These are phyloP conservation scores for Tylopilus sp. DNA, from an alignment of 768 basidiomycete genomes.

Conservation along the genomic window DNA sequence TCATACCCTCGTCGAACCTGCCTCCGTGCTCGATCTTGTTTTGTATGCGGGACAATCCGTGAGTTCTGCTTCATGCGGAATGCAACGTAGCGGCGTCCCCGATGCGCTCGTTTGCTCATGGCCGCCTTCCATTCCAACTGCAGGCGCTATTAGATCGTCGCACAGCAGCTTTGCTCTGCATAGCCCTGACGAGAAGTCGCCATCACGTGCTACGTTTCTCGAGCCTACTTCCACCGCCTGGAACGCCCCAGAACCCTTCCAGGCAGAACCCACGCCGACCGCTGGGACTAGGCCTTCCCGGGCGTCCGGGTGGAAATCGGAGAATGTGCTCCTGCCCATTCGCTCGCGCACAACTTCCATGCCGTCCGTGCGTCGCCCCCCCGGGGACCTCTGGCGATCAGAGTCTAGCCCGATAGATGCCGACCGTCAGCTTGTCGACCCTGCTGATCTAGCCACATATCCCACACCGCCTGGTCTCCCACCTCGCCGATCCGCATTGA, in stretches of 20 bases:
- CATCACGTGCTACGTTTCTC: conserved; percentile 7
- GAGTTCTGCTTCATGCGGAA: conserved; percentile 6
- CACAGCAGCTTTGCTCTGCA: conserved; percentile 6
- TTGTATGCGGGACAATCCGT: conserved; percentile 9
- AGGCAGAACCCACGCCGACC: not conserved
- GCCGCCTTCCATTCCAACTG: conserved; percentile 17
- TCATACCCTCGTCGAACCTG: conserved; percentile 6
- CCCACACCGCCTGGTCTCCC: conserved; percentile 23
- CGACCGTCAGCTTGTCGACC: not conserved
- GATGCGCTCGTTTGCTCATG: conserved; percentile 19
- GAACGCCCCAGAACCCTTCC: conserved; percentile 1
- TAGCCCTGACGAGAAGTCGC: conserved; percentile 4
- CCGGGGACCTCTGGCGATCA: conserved; percentile 20
- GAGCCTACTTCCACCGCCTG: conserved; percentile 10
- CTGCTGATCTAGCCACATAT: not conserved
- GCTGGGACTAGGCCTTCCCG: conserved; percentile 4
- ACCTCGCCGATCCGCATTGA: conserved; percentile 8
- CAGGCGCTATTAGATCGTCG: not conserved
- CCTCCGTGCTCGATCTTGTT: conserved; percentile 14
- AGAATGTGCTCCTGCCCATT: conserved; percentile 17
- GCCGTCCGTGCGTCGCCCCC: conserved; percentile 18
- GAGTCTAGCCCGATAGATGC: conserved; percentile 6
- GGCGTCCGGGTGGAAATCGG: conserved; percentile 18
- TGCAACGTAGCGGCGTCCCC: conserved; percentile 5
- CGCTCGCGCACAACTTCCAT: conserved; percentile 11